Evolutionary conservation across 352 stramenopile species (phyloP).

Genomic region (Globisporangium uncinulatum): DNA sequence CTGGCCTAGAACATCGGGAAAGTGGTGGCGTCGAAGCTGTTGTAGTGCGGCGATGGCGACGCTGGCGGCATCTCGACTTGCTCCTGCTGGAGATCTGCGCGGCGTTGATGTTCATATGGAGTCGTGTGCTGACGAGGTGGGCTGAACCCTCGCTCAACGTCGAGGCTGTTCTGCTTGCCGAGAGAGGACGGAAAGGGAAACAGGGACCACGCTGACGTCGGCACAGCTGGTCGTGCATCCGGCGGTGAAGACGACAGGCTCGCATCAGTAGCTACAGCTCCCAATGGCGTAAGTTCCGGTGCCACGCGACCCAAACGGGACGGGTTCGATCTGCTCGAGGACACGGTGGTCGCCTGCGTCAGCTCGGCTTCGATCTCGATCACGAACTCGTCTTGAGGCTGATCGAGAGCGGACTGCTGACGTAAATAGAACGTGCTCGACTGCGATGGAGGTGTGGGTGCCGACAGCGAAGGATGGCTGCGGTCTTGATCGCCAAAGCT

Average conservation of each 20-base stretch:
- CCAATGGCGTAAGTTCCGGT: background rate
- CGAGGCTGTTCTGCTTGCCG: slow-evolving; percentile 4
- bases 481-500: background rate
- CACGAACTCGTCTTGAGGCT: background rate
- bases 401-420: slow-evolving; percentile 3
- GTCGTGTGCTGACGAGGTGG: slow-evolving; percentile 2
- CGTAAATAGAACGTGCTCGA: background rate
- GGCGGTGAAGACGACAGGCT: slow-evolving; percentile 10
- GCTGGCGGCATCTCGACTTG: background rate
- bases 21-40: background rate
- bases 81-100: background rate
- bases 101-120: background rate
- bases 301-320: background rate
- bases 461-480: background rate
- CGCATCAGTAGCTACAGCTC: background rate
- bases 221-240: slow-evolving; percentile 21
- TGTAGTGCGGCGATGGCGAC: background rate
- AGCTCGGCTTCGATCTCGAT: background rate
- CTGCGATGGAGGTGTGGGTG: background rate
- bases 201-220: slow-evolving; percentile 28
- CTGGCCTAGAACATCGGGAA: background rate
- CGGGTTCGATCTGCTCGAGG: background rate
- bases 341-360: background rate
- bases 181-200: background rate
- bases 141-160: slow-evolving; percentile 9